A percentile compares a stretch with the other conserved stretches of the same genome.
Conservation (phyloP, 768 basidiomycete species). For the Neoboletus brunneissimus region DNA sequence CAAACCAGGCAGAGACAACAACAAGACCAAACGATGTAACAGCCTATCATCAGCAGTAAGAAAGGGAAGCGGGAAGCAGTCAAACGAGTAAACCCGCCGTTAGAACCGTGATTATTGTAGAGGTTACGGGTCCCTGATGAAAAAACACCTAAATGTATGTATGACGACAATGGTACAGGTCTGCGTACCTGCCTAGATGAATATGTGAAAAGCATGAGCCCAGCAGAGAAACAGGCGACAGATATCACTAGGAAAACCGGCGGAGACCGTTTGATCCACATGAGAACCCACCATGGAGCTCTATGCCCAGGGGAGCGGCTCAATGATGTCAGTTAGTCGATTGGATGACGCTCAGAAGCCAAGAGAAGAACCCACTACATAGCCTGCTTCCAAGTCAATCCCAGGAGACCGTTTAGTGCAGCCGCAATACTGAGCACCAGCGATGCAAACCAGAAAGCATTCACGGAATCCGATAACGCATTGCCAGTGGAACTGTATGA, state of each 20-base stretch:
- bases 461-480: slow-evolving; percentile 42
- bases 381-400: slow-evolving; percentile 55
- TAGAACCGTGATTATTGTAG: slow-evolving; percentile 71
- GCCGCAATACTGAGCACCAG: slow-evolving; percentile 53
- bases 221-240: slow-evolving; percentile 78
- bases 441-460: slow-evolving; percentile 55
- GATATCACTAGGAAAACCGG: slow-evolving; percentile 82
- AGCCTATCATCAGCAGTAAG: slow-evolving; percentile 22
- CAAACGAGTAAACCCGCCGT: slow-evolving; percentile 39
- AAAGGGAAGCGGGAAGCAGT: neutral
- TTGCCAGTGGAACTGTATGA: slow-evolving; percentile 37
- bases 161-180: slow-evolving; percentile 22
- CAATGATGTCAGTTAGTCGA: slow-evolving; percentile 19
- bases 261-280: slow-evolving; percentile 85
- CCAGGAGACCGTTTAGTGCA: slow-evolving; percentile 52
- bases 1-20: slow-evolving; percentile 54
- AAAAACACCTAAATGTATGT: slow-evolving; percentile 9
- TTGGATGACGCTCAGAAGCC: slow-evolving; percentile 7
- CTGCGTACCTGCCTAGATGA: slow-evolving; percentile 61
- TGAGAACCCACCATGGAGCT: slow-evolving; percentile 59
- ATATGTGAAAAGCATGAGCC: slow-evolving; percentile 74
- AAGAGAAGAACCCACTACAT: slow-evolving; percentile 45
- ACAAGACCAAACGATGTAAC: slow-evolving; percentile 42
- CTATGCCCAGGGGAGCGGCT: slow-evolving; percentile 55
- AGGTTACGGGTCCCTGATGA: slow-evolving; percentile 54